Base-by-base conservation (phyloP, 2,329 filamentous ascomycete genomes). In the Gnomoniopsis smithogilvyi region DNA sequence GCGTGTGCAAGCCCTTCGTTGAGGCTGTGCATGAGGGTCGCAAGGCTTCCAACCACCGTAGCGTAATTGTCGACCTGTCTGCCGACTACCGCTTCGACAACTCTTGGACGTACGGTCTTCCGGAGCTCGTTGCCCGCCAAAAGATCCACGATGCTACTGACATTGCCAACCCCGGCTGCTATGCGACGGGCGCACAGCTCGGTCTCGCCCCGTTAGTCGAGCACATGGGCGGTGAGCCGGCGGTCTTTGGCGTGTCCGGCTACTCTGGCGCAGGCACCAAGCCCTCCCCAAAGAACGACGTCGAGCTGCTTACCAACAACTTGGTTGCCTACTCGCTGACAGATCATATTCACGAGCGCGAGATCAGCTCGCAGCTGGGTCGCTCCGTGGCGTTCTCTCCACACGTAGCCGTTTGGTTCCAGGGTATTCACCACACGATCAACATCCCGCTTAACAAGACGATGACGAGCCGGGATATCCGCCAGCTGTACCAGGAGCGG, bases 191-290 rank as follows among this genome's bases (percentile, higher is more conserved):
- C 21, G 91, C 94, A 12, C 93, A 98, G 77, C 81, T 98, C 47
- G 92, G 89, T 58, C 92, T 98, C 66, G 84, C 92, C 14, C 93
- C 93, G 45, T 78, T 97, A 10, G 80, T 96, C 1, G 85, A 87
- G 51, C 70, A 91, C 73, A 81, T 98, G 12, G 89, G 86, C 34
- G 92, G 89, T 22, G 82, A 89, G 68, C 92, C 94, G 8, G 90
- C 87, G 21, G 81, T 95, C 53, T 97, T 98, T 68, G 94, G 94
- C 73, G 89, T 97, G 7, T 95, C 90, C 2, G 94, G 94, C 24
- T 98, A 97, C 78, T 96, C 91, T 0, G 95, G 95, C 43, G 95
- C 95, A 11, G 95, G 95, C 66, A 96, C 93, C 50, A 97, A 96
- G 80, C 92, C 92, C 0, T 91, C 87, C 64, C 89, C 92, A 21